Evolutionary conservation across 2,329 filamentous ascomycete genomes (phyloP), one percentile per base, ranked within the genome.

Genomic region (Alternaria panax): DNA sequence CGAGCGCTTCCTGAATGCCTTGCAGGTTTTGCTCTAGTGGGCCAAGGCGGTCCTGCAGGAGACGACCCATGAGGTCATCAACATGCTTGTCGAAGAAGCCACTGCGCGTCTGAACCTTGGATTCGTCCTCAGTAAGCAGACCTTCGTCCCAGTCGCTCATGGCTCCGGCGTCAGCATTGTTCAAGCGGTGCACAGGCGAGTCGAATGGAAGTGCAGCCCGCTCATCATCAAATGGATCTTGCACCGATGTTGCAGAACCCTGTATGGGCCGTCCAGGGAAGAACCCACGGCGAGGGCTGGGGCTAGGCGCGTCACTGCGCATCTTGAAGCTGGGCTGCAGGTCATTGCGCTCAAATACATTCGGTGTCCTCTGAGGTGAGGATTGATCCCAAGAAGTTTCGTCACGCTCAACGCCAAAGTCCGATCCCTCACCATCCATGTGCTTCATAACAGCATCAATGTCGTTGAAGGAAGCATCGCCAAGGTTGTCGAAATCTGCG

Each of bases 371-470:
- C 51, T 72, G 68, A 42, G 67, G 69, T 54, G 74, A 76, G 12
- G 73, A 74, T 14, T 74, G 70, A 25, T 75, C 75, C 71, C 77
- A 80, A 42, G 76, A 72, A n/a, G 84, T 81, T 14, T 82, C 75
- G 7, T 80, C 80, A 70, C 88, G 89, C 72, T 92, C 91, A 59
- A 92, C 86, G 12, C 91, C 91, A 75, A 90, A 87, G 51, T 90
- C 88, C 2, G 90, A 90, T 65, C 92, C 88, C 47, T 84, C 87
- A 59, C 89, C 86, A 69, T 92, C 90, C 69, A 97, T 85, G 60
- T 95, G 90, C 65, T 90, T 87, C 92, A 98, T 97, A 52, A 97
- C 88, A 43, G 90, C 92, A 80, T 97, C 93, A 70, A 97, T 93
- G 73, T 97, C 93, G 67, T 94, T 90, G 68, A 92, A 92, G 0